These are phyloP conservation scores for Bacidia rubella DNA, from an alignment of 495 filamentous ascomycete species.

Conservation along the genomic window DNA sequence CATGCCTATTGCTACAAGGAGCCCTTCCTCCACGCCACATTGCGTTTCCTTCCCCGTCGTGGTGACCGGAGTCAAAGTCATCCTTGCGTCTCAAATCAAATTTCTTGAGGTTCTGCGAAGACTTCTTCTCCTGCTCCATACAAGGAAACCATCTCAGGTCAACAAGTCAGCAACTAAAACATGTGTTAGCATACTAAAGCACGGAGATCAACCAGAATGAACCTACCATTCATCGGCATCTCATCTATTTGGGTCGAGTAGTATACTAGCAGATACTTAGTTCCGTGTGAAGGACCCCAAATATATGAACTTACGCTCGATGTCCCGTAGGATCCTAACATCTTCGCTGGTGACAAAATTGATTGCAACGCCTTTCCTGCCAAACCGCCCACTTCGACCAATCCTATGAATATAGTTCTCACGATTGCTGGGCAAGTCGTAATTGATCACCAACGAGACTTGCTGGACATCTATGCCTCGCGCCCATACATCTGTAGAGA, in stretches of 20 bases:
- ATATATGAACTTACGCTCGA: slow-evolving; percentile 50
- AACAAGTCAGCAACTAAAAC: slow-evolving; percentile 48
- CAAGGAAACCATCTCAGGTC: slow-evolving; percentile 11
- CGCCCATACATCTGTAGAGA: slow-evolving; percentile 93
- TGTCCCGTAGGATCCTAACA: slow-evolving; percentile 93
- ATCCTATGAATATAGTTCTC: slow-evolving; percentile 99
- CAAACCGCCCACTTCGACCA: slow-evolving; percentile 89
- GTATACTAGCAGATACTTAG: slow-evolving; percentile 47
- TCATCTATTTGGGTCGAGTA: slow-evolving; percentile 99
- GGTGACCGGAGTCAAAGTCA: no score
- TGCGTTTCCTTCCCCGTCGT: background rate
- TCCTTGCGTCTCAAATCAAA: no score
- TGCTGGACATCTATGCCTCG: slow-evolving; percentile 99
- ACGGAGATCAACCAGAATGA: background rate
- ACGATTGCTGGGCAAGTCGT: slow-evolving; percentile 94
- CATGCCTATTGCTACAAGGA: no score
- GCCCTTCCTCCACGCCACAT: background rate
- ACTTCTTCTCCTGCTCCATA: background rate
- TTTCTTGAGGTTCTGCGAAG: background rate
- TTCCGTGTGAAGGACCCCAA: slow-evolving; percentile 9
- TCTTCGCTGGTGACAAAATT: slow-evolving; percentile 98
- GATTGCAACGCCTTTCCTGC: slow-evolving; percentile 97
- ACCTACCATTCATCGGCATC: slow-evolving; percentile 89
- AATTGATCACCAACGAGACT: slow-evolving; percentile 98
- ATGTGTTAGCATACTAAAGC: slow-evolving; percentile 6